Percentiles rank a stretch among this genome's conserved stretches.
Evolutionary conservation across 129 eudicot genomes (phyloP).

Genomic region (Artemisia argyi): DNA sequence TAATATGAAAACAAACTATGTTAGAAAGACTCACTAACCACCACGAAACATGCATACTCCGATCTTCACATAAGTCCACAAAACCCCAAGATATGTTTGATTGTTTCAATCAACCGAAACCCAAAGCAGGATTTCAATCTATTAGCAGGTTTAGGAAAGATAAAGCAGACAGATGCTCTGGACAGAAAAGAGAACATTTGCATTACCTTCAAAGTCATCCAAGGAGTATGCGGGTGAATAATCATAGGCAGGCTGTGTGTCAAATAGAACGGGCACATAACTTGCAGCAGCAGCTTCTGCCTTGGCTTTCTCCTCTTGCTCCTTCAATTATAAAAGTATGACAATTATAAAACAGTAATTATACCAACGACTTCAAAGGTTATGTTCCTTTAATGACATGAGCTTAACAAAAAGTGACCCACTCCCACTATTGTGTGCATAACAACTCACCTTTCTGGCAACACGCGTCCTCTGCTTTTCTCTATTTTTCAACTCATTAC

Average conservation of each 20-base stretch:
- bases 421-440: not conserved
- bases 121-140: not conserved
- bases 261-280: slow-evolving; percentile 38
- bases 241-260: slow-evolving; percentile 41
- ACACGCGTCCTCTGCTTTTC: slow-evolving; percentile 81
- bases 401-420: not conserved
- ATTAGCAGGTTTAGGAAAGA: not conserved
- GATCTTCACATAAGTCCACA: too few relatives aligned
- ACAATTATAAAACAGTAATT: not conserved
- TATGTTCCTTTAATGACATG: not conserved
- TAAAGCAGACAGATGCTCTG: not conserved
- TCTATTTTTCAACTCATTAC: slow-evolving; percentile 82
- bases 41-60: not conserved
- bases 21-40: not conserved
- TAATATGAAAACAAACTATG: not conserved
- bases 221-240: slow-evolving; percentile 61
- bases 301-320: slow-evolving; percentile 66
- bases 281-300: slow-evolving; percentile 73
- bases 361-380: not conserved
- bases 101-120: not conserved
- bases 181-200: not conserved
- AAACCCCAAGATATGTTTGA: too few relatives aligned
- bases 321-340: slow-evolving; percentile 44
- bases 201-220: slow-evolving; percentile 96
- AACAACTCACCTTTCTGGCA: slow-evolving; percentile 63